Base-by-base conservation (phyloP, 371 early-diverging fungal genomes). In the Mortierella sp. region DNA sequence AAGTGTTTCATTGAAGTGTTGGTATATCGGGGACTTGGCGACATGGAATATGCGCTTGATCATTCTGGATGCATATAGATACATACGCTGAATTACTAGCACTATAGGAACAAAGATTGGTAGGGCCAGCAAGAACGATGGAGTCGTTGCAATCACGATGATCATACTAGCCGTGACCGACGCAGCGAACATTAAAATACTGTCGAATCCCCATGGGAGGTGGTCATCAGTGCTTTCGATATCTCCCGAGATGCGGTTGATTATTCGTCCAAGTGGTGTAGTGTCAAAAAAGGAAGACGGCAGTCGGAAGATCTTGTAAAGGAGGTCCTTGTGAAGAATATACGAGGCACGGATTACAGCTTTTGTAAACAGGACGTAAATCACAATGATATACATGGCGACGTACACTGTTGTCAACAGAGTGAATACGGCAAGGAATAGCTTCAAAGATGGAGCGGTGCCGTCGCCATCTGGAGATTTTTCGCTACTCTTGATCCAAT, bases 241-340 rank as follows among this genome's bases (percentile, higher is more conserved):
- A 83, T 96, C 96, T 64, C 90, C 88, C 32, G 89, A 87, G 73
- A 94, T 91, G 40, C 96, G 85, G 75, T 94, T 93, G 72, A 94
- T 78, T 35, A 94, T 91, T 14, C 95, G 87, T 10, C 96, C 96
- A 10, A 96, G 77, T 11, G 97, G 97, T 14, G 96, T 97, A 39
- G 86, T 90, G 52, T 97, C 97, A 75, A 95, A 96, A 86, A 96
- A 96, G 20, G 91, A 84, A 30, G 94, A 78, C 37, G 87, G 89
- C 2, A 93, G 90, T 20, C 87, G 87, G 40, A 93, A 76, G 8
- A 93, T 84, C 5, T 87, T 83, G 20, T 63, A 62, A 55, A 94
- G 67, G 18, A 92, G 73, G 40, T 70, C 67, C 26, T 67, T 83
- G 72, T 93, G 88, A n/a, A 90, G 64, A 8, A 61, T 78, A 20